Conservation (phyloP, 352 stramenopile species). For the Phytophthora fragariae region DNA sequence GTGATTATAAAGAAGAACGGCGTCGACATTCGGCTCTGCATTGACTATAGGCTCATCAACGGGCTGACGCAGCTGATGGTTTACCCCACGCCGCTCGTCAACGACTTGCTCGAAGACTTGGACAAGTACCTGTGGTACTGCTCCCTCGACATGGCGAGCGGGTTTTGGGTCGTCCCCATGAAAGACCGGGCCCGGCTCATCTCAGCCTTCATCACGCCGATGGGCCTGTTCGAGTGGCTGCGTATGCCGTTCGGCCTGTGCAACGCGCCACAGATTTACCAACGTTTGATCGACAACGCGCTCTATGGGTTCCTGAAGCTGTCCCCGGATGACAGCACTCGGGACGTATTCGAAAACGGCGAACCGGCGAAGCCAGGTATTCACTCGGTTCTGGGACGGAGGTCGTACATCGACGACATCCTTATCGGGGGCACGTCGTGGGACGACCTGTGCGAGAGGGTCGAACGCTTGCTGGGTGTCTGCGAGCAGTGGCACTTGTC, state of each 20-base stretch:
- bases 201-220: constrained; percentile 34
- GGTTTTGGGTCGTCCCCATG: constrained; percentile 35
- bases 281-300: constrained; percentile 34
- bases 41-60: too few species aligned
- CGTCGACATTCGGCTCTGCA: background rate
- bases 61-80: too few species aligned
- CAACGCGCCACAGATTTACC: constrained; percentile 38
- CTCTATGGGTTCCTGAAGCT: constrained; percentile 17
- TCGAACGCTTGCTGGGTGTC: constrained; percentile 12
- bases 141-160: constrained; percentile 28
- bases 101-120: constrained; percentile 18
- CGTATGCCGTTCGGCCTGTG: constrained; percentile 33
- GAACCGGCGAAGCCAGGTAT: background rate
- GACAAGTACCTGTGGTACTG: constrained; percentile 28
- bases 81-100: too few species aligned
- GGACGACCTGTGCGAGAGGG: background rate
- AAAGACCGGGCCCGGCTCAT: constrained; percentile 19
- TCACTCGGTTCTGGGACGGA: too few species aligned
- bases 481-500: constrained; percentile 25
- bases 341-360: background rate
- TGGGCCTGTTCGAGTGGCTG: constrained; percentile 31
- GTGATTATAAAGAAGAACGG: constrained; percentile 33
- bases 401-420: too few species aligned
- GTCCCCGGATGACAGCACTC: background rate
- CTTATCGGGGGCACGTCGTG: too few species aligned